Conservation (phyloP, 306 rosid species). For the Quercus suber region DNA sequence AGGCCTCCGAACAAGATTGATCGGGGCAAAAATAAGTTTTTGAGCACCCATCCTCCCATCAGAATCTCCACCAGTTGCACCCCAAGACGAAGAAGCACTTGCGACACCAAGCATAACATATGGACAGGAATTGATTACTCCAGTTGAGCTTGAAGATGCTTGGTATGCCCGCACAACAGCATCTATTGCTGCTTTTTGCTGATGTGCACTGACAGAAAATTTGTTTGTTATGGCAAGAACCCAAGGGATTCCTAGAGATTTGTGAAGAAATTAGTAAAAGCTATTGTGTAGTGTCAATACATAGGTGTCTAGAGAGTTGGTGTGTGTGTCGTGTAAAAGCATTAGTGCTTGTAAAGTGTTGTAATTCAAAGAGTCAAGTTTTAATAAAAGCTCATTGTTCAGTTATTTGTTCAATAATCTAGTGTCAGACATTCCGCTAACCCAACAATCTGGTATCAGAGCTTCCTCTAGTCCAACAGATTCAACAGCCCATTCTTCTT, state of each 20-base stretch:
- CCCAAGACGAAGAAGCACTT: slow-evolving; percentile 60
- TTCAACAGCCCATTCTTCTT: too few relatives aligned
- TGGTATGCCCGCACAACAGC: slow-evolving; percentile 75
- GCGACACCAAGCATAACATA: slow-evolving; percentile 78
- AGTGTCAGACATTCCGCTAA: too few relatives aligned
- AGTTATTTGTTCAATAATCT: too few relatives aligned
- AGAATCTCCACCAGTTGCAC: slow-evolving; percentile 45
- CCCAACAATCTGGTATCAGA: too few relatives aligned
- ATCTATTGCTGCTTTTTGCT: slow-evolving; percentile 72
- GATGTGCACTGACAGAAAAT: slow-evolving; percentile 94
- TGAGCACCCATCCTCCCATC: slow-evolving; percentile 47
- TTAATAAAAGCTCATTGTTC: too few relatives aligned
- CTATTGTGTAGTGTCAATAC: too few relatives aligned
- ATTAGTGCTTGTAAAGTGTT: too few relatives aligned
- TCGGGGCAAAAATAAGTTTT: slow-evolving; percentile 60
- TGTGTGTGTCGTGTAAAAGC: too few relatives aligned
- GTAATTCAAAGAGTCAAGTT: too few relatives aligned
- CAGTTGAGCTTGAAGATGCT: slow-evolving; percentile 60
- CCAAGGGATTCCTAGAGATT: slow-evolving; percentile 94
- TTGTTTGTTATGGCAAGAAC: slow-evolving; percentile 92
- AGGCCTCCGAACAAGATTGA: slow-evolving; percentile 68
- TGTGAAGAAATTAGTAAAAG: not conserved
- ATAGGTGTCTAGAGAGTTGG: too few relatives aligned
- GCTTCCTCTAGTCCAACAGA: too few relatives aligned
- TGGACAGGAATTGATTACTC: slow-evolving; percentile 76